A percentile compares a stretch with the other conserved stretches of the same genome.
Conservation (phyloP, 2,329 filamentous ascomycete genomes). For the Tricladium varicosporioides region DNA sequence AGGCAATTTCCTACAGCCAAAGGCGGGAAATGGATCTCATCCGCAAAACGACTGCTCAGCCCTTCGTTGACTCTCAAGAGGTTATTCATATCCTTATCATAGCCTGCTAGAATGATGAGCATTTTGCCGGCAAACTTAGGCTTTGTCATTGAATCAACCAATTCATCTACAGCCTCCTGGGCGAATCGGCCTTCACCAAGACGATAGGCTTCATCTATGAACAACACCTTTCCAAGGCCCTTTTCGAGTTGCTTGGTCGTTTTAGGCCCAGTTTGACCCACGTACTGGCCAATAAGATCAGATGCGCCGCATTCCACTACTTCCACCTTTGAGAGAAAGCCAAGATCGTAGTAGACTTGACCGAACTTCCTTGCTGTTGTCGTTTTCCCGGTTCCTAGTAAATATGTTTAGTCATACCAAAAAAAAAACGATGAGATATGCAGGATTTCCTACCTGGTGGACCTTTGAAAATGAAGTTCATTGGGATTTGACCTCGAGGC, state of each 20-base stretch:
- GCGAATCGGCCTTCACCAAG: conserved; percentile 49
- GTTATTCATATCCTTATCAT: conserved; percentile 52
- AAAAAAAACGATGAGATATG: no score
- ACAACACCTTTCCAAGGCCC: conserved; percentile 52
- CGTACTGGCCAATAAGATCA: conserved; percentile 65
- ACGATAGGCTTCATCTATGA: conserved; percentile 59
- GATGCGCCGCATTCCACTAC: conserved; percentile 67
- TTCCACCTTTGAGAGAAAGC: conserved; percentile 57
- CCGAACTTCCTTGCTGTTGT: conserved; percentile 73
- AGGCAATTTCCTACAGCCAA: conserved; percentile 38
- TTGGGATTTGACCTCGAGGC: conserved; percentile 50
- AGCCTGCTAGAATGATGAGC: conserved; percentile 56
- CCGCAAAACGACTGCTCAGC: conserved; percentile 53
- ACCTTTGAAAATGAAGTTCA: conserved; percentile 58
- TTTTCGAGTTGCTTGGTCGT: conserved; percentile 56
- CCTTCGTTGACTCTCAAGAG: conserved; percentile 52
- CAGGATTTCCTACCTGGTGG: conserved; percentile 46
- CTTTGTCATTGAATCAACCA: conserved; percentile 49
- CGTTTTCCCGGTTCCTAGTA: conserved; percentile 66
- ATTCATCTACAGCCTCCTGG: conserved; percentile 71
- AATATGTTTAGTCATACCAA: conserved; percentile 7
- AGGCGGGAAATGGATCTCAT: conserved; percentile 44
- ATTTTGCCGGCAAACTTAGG: conserved; percentile 48
- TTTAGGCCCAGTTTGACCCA: conserved; percentile 70
- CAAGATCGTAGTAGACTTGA: conserved; percentile 73